Percentiles rank a stretch among this genome's conserved stretches.
phyloP scores from a whole-genome alignment of 495 filamentous ascomycete species.

The Penicillium mononematosum region DNA sequence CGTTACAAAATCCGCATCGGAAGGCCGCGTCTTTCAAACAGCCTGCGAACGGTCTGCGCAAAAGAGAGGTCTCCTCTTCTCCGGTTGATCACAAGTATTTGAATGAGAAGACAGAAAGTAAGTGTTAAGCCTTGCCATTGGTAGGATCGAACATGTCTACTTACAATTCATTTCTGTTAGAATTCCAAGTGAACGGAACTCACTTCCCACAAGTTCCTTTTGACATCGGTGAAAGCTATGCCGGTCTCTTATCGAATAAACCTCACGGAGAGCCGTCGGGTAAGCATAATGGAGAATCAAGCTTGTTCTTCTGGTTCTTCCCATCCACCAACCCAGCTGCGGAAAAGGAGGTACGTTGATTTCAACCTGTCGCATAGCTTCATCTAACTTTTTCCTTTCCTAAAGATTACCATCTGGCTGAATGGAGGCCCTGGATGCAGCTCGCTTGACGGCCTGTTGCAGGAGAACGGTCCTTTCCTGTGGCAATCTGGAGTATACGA shows the following conservation, averaged over 20 bases:
- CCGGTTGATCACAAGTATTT: constrained; percentile 15
- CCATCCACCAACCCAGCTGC: constrained; percentile 55
- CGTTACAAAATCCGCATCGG: constrained; percentile 21
- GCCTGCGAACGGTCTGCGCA: neutral
- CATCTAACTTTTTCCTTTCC: constrained; percentile 15
- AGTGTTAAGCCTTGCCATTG: neutral
- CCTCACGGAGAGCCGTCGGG: constrained; percentile 55
- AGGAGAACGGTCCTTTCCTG: constrained; percentile 74
- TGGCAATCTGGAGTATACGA: constrained; percentile 68
- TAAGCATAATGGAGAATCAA: constrained; percentile 46
- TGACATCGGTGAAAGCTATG: constrained; percentile 74
- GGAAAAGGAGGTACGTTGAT: constrained; percentile 61
- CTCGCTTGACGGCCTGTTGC: constrained; percentile 66
- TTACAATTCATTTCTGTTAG: constrained; percentile 20
- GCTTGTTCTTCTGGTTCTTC: constrained; percentile 80
- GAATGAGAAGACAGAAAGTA: constrained; percentile 20
- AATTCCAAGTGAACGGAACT: constrained; percentile 65
- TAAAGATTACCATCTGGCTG: constrained; percentile 65
- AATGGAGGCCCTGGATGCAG: constrained; percentile 72
- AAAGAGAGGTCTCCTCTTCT: constrained; percentile 1
- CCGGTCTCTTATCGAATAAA: constrained; percentile 71
- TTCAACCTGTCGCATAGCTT: neutral
- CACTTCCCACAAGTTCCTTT: constrained; percentile 71
- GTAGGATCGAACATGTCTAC: neutral
- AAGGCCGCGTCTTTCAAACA: constrained; percentile 13